Base-by-base conservation (phyloP, 169 alveolate genomes). In the Plasmodium vivax region DNA sequence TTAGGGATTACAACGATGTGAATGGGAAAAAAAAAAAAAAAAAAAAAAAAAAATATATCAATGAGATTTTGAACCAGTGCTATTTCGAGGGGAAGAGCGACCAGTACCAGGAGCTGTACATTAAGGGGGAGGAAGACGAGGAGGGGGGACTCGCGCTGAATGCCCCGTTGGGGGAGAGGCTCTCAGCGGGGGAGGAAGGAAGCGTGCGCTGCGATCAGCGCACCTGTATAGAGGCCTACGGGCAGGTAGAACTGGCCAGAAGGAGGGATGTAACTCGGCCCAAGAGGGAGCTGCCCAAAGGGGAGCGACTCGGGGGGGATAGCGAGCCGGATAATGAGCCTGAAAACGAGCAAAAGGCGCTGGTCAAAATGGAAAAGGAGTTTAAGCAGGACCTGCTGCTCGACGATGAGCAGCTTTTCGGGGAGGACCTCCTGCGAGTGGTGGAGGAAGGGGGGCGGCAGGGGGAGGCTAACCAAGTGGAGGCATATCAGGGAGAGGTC, bases 1-100 rank as follows among this genome's bases (percentile, higher is more conserved):
- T 71, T 34, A 47, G 82, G 62, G 92, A 93, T 93, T 85, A 92
- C 75, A 92, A 92, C 79, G 91, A 72, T 58, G 56, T 90, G 45
- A 43, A 36, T 75, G 16, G 23, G 82, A 79, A 71, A 38, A 92
- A 62, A 72, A 92, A 92, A 72, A 82, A 82, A 34, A 92, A 45
- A 23, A 83, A 34, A 47, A 92, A 72, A 82, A 83, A 92, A 72
- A 80, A 80, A 36, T 92, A 45, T 41, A 30, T 92, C 23, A 92
- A 83, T 82, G 85, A 92, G 12, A 92, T 92, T 30, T 16, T 92
- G n/a, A 83, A 83, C 36, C 34, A 73, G 16, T 47, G 68, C 23
- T 71, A 92, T n/a, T 47, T 79, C 38, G 71, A 68, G 14, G 45
- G 9, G 23, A 3, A 47, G 5, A 10, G 4, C 3, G 79, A 51